Evolutionary conservation across 208 protist species (phyloP), one percentile per base, ranked within the genome.

Genomic region (Trypanosoma vivax): DNA sequence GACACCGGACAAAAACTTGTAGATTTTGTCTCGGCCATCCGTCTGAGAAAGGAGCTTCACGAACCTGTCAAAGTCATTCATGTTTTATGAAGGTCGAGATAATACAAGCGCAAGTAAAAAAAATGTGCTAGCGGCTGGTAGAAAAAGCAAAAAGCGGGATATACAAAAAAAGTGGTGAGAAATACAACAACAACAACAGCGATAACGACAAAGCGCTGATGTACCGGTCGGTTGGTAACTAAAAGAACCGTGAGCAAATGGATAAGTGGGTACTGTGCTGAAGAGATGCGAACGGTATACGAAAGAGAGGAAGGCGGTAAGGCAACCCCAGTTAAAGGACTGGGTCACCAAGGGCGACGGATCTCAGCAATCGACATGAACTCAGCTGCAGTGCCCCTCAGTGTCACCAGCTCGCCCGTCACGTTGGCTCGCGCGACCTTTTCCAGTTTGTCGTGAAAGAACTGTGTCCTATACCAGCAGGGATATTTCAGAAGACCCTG

Each of bases 11-110:
- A 85, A 50, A 50, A 79, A 77, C 71, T 95, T 95, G 73, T 93
- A 93, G 60, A 95, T 88, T 78, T 95, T 95, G 60, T 95, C 89
- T 42, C 89, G 85, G 50, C 89, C 89, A 71, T 95, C 89, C 18
- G 83, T 95, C 69, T 82, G 73, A 35, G 53, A 69, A 53, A 95
- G 84, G 13, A 95, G 81, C 63, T 81, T 85, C 46, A 90, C 81
- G 39, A 89, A 69, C 61, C 79, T 83, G 9, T 92, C 72, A 39
- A 90, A 71, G 52, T 79, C 70, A 65, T 73, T 73, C 80, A 88
- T 88, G 45, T 27, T 78, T 24, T 14, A 37, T 37, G 33, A 37
- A 37, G 7, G 33, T n/a, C 13, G 33, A 13, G 33, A 37, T n/a
- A 37, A 7, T n/a, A 37, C 13, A 37, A 13, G 13, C 13, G 13